Conservation (phyloP, 1,284 basidiomycete genomes). For the Microbotryomycetes sp. region DNA sequence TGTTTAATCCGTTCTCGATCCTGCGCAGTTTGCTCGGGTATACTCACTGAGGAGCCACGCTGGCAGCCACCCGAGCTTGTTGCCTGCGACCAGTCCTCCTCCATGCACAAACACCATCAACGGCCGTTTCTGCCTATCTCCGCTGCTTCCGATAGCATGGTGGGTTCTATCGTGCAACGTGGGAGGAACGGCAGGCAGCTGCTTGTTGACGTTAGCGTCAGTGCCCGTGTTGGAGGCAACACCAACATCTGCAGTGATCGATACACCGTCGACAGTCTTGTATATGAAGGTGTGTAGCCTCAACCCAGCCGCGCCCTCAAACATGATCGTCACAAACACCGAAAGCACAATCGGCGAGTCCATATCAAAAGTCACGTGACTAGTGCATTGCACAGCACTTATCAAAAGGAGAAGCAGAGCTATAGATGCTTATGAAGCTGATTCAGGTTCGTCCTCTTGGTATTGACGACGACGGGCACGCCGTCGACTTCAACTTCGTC, state of each 20-base stretch:
- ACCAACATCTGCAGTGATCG: not conserved
- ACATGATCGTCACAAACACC: not conserved
- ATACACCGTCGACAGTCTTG: not conserved
- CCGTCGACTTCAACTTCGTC: not conserved
- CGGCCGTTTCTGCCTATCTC: not conserved
- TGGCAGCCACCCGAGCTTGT: not conserved
- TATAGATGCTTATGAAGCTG: too few relatives aligned
- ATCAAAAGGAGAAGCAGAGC: too few relatives aligned
- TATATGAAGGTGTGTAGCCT: not conserved
- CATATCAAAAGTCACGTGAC: too few relatives aligned
- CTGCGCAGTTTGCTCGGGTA: too few relatives aligned
- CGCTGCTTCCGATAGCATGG: too few relatives aligned
- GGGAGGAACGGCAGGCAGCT: not conserved
- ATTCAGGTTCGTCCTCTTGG: too few relatives aligned
- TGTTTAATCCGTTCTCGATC: too few relatives aligned
- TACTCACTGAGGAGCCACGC: not conserved
- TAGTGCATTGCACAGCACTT: too few relatives aligned
- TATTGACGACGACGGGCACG: not conserved
- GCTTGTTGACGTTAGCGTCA: not conserved
- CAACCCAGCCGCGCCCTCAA: not conserved
- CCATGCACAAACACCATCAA: not conserved
- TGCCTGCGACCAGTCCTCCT: not conserved
- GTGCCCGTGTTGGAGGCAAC: not conserved
- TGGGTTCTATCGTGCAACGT: not conserved
- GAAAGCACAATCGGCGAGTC: too few relatives aligned